Conservation (phyloP, 331 rosid genomes). For the Rhamnella rubrinervis region DNA sequence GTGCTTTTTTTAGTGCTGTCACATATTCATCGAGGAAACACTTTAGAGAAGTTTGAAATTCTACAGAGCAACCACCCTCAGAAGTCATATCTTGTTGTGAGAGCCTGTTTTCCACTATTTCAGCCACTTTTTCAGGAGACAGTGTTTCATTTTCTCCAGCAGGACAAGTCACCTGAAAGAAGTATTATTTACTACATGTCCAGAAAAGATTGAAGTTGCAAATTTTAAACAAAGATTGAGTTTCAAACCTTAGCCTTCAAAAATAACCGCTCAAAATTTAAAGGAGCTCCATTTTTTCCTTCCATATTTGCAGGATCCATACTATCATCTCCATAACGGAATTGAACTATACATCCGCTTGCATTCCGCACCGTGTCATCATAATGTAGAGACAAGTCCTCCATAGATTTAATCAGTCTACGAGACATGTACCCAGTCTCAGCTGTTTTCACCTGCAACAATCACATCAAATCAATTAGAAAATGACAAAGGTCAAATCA, state of each 20-base stretch:
- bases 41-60: conserved; percentile 52
- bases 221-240: conserved; percentile 17
- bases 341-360: conserved; percentile 71
- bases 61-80: conserved; percentile 55
- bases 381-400: conserved; percentile 79
- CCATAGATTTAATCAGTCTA: conserved; percentile 79
- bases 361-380: conserved; percentile 86
- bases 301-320: conserved; percentile 98
- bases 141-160: conserved; percentile 46
- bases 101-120: conserved; percentile 58
- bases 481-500: conserved; percentile 4
- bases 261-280: conserved; percentile 76
- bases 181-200: not conserved
- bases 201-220: conserved; percentile 10
- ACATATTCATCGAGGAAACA: conserved; percentile 49
- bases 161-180: conserved; percentile 73
- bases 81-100: conserved; percentile 50
- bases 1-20: conserved; percentile 31
- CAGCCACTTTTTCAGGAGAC: conserved; percentile 56
- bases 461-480: conserved; percentile 15
- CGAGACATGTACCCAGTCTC: conserved; percentile 99
- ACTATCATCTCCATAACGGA: conserved; percentile 92
- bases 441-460: conserved; percentile 91
- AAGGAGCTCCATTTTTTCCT: conserved; percentile 80
- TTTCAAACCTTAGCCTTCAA: conserved; percentile 70